These are phyloP conservation scores for Herpetomonas muscarum DNA, from an alignment of 208 protist species.

Conservation along the genomic window DNA sequence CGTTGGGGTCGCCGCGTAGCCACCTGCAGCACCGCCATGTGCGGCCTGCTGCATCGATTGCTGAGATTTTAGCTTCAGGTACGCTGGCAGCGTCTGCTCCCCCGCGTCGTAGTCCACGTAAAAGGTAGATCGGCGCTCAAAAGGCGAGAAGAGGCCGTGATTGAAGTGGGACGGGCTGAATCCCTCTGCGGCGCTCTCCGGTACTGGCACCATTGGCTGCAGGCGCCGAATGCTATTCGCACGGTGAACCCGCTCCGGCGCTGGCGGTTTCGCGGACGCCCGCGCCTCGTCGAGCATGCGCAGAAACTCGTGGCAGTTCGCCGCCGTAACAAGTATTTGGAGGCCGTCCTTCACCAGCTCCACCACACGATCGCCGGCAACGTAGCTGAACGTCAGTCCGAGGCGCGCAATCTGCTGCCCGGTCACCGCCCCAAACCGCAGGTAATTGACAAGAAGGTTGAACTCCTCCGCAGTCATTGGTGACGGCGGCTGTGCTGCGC, in stretches of 20 bases:
- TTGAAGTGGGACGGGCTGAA: conserved; percentile 81
- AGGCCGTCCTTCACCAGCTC: conserved; percentile 70
- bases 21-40: too few relatives aligned
- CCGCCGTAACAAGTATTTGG: conserved; percentile 56
- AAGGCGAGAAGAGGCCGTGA: conserved; percentile 69
- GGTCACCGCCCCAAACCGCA: conserved; percentile 33
- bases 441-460: conserved; percentile 32
- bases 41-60: conserved; percentile 14
- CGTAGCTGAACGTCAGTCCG: conserved; percentile 67
- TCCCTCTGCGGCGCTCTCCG: conserved; percentile 36
- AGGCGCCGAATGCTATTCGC: conserved; percentile 62
- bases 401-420: conserved; percentile 42
- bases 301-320: conserved; percentile 68
- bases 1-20: too few relatives aligned
- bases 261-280: conserved; percentile 4
- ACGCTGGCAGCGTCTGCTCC: conserved; percentile 56
- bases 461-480: conserved; percentile 30
- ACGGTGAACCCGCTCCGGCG: conserved; percentile 38
- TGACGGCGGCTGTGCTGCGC: conserved; percentile 20
- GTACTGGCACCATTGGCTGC: conserved; percentile 23
- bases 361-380: conserved; percentile 51
- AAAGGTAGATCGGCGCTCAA: conserved; percentile 45
- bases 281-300: conserved; percentile 41
- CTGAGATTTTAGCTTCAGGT: conserved; percentile 25
- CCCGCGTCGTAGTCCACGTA: conserved; percentile 71